Base-by-base conservation (phyloP, 2,329 filamentous ascomycete genomes). In the Diaporthe ilicicola region DNA sequence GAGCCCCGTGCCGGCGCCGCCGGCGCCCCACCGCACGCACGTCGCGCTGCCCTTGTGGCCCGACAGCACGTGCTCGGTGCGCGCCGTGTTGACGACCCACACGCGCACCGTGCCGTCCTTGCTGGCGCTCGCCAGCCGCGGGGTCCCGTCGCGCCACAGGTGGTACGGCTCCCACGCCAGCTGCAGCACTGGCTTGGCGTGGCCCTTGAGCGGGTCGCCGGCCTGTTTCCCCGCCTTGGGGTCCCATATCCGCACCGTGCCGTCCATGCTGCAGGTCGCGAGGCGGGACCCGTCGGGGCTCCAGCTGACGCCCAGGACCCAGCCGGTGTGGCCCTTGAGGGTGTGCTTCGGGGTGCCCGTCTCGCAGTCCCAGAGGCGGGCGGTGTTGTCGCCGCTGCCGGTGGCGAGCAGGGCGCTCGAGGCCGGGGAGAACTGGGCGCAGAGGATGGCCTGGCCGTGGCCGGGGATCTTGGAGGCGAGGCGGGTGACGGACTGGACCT, bases 101-200 rank as follows among this genome's bases (percentile, higher is more conserved):
- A 98, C 88, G 48, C 95, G 88, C 51, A 97, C 90, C 0, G 95
- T 98, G 27, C 90, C 89, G 80, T 99, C 96, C 80, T 97, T 97
- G 59, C 93, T 96, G 0, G 93, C 93, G 27, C 93, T 97, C 3
- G 94, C 96, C 67, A 99, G 83, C 64, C 94, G 89, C 17, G 93
- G 92, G 17, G 92, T 90, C n/a, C 90, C 92, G 67, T 88, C 86
- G 22, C 87, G 83, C 85, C 95, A 94, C 24, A 93, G 83, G 79
- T 98, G 95, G 81, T 94, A 97, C 12, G 96, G 96, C 79, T 98
- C 94, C 96, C 96, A 99, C 0, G 92, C 90, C 56, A 98, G 85
- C 77, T 90, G 94, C 24, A 93, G 95, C 70, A 98, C 92, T 90
- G 93, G 97, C 81, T 97, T 97, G 0, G 89, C 88, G 79, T 98